Evolutionary conservation across 2,329 filamentous ascomycete genomes (phyloP), one percentile per base, ranked within the genome.

Genomic region (Sporothrix mexicana): DNA sequence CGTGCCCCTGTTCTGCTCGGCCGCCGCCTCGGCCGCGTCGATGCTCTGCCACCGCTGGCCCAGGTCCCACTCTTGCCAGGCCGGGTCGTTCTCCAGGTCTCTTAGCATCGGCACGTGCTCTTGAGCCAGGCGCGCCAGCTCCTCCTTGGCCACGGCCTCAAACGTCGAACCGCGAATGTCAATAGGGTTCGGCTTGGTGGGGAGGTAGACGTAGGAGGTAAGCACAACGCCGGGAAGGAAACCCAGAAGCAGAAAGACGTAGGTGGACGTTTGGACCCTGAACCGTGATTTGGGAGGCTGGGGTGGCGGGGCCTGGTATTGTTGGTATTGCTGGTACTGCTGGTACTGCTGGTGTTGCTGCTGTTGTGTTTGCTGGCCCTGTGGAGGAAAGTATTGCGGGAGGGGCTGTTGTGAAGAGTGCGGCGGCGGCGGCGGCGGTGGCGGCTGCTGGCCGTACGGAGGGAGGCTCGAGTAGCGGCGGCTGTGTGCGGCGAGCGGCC

Each of bases 41-140:
- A 41, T 51, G 5, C 20, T 53, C 53, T 30, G 45, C 70, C 68
- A 75, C 30, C 68, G 72, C 30, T 59, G 36, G 15, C 74, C 72
- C 17, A 74, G 20, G 1, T 62, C 64, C 76, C 75, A 76, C 49
- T 74, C 71, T 69, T 59, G 68, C 75, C 76, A 77, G 41, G 67
- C 71, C 41, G 74, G 75, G 30, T 75, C 67, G 20, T 45, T 41
- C 43, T 59, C 47, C 17, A 76, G 64, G 67, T 25, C 9, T 73
- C 17, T 15, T 73, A 79, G n/a, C 72, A 75, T 2, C 15, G 74
- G 72, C 20, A 76, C 45, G 30, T 23, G 12, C 12, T 36, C 17
- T 1, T 55, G 69, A 55, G 47, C 49, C 61, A 13, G 30, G 23
- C 3, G 59, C 5, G 23, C 30, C 51, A 76, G 66, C 9, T 10